Conservation (phyloP, 2,329 filamentous ascomycete genomes). For the Sporothrix variecibatus region DNA sequence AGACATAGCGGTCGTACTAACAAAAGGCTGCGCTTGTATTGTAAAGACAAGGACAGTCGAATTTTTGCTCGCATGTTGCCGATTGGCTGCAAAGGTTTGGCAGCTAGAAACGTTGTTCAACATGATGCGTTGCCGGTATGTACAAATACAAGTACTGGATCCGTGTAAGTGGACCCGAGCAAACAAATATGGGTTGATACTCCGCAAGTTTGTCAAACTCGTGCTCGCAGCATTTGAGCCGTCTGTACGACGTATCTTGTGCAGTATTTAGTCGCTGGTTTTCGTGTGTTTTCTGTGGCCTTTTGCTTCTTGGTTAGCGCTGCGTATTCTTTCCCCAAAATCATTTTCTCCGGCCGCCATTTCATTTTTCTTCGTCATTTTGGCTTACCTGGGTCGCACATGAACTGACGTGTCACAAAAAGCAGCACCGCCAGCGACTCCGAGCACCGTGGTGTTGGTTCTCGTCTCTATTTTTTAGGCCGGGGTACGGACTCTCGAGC, state of each 20-base stretch:
- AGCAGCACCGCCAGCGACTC: slow-evolving; percentile 14
- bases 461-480: neutral
- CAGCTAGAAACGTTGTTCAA: neutral
- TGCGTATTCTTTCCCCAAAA: neutral
- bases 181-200: neutral
- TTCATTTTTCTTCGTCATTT: neutral
- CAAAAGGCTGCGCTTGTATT: neutral
- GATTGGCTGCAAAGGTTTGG: slow-evolving; percentile 7
- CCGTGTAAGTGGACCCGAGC: neutral
- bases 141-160: neutral
- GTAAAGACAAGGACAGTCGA: neutral
- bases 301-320: neutral
- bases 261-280: neutral
- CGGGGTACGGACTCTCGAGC: neutral
- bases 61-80: neutral
- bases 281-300: neutral
- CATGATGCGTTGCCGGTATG: neutral
- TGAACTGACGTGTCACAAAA: slow-evolving; percentile 23
- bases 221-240: neutral
- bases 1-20: neutral
- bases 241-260: neutral
- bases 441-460: slow-evolving; percentile 25
- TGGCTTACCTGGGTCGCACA: neutral
- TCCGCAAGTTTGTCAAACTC: slow-evolving; percentile 6
- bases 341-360: neutral